A percentile compares a stretch with the other conserved stretches of the same genome.
These are phyloP conservation scores for Alopecurus myosuroides DNA, from an alignment of 176 grass and related monocot species.

Conservation along the genomic window DNA sequence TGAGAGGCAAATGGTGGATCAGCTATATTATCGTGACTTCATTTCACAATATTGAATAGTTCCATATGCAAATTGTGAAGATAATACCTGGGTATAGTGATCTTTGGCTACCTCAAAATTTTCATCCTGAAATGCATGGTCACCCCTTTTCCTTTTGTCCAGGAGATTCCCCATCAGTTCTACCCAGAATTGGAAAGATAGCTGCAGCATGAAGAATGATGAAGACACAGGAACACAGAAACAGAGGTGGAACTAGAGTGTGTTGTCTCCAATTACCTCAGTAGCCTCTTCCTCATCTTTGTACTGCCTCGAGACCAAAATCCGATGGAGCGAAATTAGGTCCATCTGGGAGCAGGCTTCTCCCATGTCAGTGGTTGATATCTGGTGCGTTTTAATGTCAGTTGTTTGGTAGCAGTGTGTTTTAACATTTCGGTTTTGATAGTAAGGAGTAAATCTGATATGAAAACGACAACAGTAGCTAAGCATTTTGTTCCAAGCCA, in stretches of 20 bases:
- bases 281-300: conserved; percentile 68
- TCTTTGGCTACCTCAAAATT: conserved; percentile 77
- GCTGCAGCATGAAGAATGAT: conserved; percentile 25
- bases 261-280: conserved; percentile 48
- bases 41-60: neutral
- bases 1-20: neutral
- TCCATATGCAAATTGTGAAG: neutral
- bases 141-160: conserved; percentile 55
- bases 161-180: conserved; percentile 61
- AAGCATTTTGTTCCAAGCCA: too few species aligned
- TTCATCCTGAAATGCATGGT: conserved; percentile 70
- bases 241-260: neutral
- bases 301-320: conserved; percentile 56
- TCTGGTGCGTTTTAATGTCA: neutral
- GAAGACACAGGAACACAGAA: neutral
- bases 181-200: conserved; percentile 85
- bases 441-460: too few species aligned
- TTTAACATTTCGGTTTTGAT: too few species aligned
- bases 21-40: neutral
- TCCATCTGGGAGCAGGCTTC: conserved; percentile 69
- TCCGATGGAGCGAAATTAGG: conserved; percentile 63
- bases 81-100: conserved; percentile 57
- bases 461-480: too few species aligned
- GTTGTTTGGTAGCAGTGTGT: neutral
- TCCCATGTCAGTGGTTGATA: conserved; percentile 22